Conservation (phyloP, 306 rosid species). For the Pterocarpus santalinus region DNA sequence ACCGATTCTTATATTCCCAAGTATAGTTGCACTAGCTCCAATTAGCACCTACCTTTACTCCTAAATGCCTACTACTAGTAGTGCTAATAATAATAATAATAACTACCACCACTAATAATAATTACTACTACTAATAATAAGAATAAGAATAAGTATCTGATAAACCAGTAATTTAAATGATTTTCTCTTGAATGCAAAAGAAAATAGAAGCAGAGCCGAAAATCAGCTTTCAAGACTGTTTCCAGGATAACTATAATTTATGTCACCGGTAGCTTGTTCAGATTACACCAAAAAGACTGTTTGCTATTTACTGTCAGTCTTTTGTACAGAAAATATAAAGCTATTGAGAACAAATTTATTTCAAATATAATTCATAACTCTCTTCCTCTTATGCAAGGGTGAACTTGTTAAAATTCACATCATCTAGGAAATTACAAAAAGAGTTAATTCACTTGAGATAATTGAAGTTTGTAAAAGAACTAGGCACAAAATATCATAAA, state of each 20-base stretch:
- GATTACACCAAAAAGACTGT: not conserved
- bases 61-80: too few species aligned
- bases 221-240: conserved; percentile 13
- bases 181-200: not conserved
- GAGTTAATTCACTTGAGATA: too few species aligned
- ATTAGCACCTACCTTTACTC: conserved; percentile 47
- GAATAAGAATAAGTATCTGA: not conserved
- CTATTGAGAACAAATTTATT: conserved; percentile 3
- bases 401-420: conserved; percentile 21
- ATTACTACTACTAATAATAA: too few species aligned
- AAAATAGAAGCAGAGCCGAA: not conserved
- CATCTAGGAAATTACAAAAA: too few species aligned
- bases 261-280: conserved; percentile 17
- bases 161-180: not conserved
- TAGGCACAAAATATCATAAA: too few species aligned
- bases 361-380: not conserved
- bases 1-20: conserved; percentile 89
- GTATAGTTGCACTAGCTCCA: conserved; percentile 86
- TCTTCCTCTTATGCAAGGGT: conserved; percentile 25
- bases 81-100: too few species aligned
- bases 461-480: not conserved
- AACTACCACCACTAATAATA: too few species aligned
- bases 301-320: not conserved
- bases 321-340: conserved; percentile 21
- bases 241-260: not conserved